phyloP scores from a whole-genome alignment of 768 basidiomycete species.

The Trametes elegans region DNA sequence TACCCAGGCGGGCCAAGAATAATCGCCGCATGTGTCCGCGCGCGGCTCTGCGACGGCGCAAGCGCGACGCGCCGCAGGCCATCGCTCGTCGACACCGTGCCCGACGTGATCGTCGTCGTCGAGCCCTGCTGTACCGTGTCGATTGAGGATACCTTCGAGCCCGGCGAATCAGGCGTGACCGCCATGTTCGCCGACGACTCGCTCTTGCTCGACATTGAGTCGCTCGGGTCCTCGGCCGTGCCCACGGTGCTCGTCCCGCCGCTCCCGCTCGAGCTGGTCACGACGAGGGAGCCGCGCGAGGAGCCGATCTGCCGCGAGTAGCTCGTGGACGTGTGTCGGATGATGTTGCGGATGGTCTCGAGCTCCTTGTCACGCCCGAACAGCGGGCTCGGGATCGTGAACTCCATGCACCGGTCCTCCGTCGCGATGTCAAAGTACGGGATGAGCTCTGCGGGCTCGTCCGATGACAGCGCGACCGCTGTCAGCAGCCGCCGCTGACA shows the following conservation, averaged over 20 bases:
- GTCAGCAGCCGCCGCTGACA: conserved; percentile 64
- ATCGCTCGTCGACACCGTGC: conserved; percentile 38
- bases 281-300: conserved; percentile 39
- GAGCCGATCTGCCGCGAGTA: conserved; percentile 55
- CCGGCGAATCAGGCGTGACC: conserved; percentile 16
- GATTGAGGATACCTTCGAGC: conserved; percentile 22
- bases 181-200: conserved; percentile 11
- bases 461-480: conserved; percentile 54
- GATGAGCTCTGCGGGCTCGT: conserved; percentile 65
- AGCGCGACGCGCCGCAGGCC: conserved; percentile 45
- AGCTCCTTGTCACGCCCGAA: conserved; percentile 74
- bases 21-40: conserved; percentile 58
- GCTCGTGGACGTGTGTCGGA: conserved; percentile 47
- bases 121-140: conserved; percentile 19
- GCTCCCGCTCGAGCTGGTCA: conserved; percentile 37
- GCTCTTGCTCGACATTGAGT: conserved; percentile 45
- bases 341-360: conserved; percentile 64
- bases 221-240: conserved; percentile 25
- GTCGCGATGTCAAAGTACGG: conserved; percentile 63
- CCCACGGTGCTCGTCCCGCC: conserved; percentile 9
- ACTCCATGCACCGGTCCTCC: conserved; percentile 68
- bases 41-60: conserved; percentile 37
- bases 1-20: conserved; percentile 66
- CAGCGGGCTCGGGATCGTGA: conserved; percentile 67
- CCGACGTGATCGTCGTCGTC: conserved; percentile 27